Conservation (phyloP, 139 green algal species). For the Micractinium conductrix region DNA sequence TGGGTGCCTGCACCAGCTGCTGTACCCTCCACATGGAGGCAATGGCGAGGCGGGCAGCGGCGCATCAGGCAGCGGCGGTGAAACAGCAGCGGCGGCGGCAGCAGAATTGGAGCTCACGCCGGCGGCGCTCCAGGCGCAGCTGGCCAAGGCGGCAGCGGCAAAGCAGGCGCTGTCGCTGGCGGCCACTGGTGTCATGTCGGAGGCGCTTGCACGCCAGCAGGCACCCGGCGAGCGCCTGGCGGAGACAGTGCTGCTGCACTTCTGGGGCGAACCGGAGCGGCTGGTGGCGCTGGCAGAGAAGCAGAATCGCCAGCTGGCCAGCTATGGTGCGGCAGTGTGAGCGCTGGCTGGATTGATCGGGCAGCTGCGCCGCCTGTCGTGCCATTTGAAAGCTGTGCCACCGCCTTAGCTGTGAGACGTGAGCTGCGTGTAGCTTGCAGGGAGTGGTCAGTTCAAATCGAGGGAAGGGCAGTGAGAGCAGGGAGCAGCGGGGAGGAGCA, state of each 20-base stretch:
- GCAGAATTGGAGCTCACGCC: neutral
- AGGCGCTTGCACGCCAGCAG: neutral
- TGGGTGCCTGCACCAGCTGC: neutral
- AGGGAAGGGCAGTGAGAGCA: no score
- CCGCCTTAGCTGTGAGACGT: no score
- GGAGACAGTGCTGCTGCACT: conserved; percentile 5
- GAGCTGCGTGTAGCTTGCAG: no score
- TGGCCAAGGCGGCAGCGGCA: neutral
- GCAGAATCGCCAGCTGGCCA: neutral
- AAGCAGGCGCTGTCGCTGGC: neutral
- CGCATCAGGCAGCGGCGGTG: no score
- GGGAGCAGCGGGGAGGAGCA: neutral
- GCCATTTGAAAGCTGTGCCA: neutral
- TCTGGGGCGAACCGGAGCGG: neutral
- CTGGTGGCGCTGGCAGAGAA: conserved; percentile 6
- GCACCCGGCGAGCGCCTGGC: neutral
- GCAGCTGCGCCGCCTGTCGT: no score
- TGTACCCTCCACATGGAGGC: neutral
- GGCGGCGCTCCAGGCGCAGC: neutral
- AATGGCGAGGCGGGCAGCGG: neutral
- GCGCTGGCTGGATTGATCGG: neutral
- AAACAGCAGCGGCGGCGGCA: neutral
- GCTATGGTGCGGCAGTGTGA: neutral
- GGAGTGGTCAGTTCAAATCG: no score
- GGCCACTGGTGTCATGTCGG: neutral